Evolutionary conservation across 352 stramenopile genomes (phyloP).

Genomic region (Thraustotheca clavata): DNA sequence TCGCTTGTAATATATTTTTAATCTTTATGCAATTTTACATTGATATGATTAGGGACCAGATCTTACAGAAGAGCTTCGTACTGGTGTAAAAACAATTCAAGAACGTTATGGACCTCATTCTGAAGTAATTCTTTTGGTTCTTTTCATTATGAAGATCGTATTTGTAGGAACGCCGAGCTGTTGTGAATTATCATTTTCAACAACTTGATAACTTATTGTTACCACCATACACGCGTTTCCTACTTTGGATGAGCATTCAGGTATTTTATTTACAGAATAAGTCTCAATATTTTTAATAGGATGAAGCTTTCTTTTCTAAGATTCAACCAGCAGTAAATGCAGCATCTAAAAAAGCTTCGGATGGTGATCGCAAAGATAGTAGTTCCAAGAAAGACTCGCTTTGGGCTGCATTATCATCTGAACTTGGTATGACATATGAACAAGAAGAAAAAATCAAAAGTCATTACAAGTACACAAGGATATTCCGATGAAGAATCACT

Average conservation of each 20-base stretch:
- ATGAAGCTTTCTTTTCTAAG: conserved; percentile 77
- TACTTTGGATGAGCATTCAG: conserved; percentile 87
- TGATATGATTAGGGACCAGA: neutral
- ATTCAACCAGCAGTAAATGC: conserved; percentile 41
- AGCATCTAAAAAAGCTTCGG: conserved; percentile 33
- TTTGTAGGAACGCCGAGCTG: conserved; percentile 58
- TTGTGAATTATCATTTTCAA: conserved; percentile 87
- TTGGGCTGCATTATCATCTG: conserved; percentile 65
- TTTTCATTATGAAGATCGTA: neutral
- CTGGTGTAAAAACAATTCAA: conserved; percentile 68
- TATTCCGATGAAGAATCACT: neutral
- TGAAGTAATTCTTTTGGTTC: conserved; percentile 30
- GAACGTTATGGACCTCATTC: conserved; percentile 79
- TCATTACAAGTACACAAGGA: conserved; percentile 62
- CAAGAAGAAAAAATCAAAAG: conserved; percentile 86
- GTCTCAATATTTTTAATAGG: conserved; percentile 14
- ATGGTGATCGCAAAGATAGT: conserved; percentile 53
- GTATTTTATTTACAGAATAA: neutral
- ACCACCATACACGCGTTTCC: conserved; percentile 80
- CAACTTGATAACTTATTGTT: conserved; percentile 79
- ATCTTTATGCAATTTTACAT: neutral
- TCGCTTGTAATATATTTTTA: conserved; percentile 26
- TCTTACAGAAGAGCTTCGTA: conserved; percentile 56
- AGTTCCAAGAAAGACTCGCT: conserved; percentile 69
- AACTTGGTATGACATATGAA: conserved; percentile 80